Conservation (phyloP, 805 yeast species). For the Jamesozyma lodderae region DNA sequence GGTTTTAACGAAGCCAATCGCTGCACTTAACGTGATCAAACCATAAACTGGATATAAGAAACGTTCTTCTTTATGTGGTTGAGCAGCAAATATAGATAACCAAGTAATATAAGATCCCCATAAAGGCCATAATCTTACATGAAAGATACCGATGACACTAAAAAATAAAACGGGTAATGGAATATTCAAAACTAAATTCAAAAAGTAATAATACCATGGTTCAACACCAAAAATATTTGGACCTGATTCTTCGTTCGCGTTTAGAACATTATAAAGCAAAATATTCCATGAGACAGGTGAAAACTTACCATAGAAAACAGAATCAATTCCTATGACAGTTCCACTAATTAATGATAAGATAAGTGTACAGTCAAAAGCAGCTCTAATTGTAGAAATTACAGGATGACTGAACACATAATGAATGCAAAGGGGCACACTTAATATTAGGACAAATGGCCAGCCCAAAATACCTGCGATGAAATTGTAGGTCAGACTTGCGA, state of each 20-base stretch:
- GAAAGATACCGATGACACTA: conserved; percentile 25
- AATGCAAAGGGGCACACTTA: conserved; percentile 51
- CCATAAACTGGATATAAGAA: conserved; percentile 83
- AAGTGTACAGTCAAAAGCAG: conserved; percentile 21
- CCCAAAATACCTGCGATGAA: conserved; percentile 70
- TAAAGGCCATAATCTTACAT: conserved; percentile 24
- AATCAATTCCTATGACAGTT: conserved; percentile 39
- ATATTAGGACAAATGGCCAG: conserved; percentile 78
- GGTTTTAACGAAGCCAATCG: conserved; percentile 35
- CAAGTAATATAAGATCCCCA: conserved; percentile 53
- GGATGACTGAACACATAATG: conserved; percentile 28
- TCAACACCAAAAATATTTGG: conserved; percentile 89
- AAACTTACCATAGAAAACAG: conserved; percentile 48
- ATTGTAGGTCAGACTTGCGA: conserved; percentile 22
- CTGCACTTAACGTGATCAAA: conserved; percentile 52
- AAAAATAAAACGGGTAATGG: conserved; percentile 34
- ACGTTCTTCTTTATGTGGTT: conserved; percentile 91
- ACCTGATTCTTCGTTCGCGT: conserved; percentile 58
- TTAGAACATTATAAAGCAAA: conserved; percentile 68
- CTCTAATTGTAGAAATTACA: conserved; percentile 20
- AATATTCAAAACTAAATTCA: conserved; percentile 68
- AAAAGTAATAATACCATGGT: conserved; percentile 60
- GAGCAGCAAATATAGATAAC: conserved; percentile 55
- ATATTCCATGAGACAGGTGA: conserved; percentile 75
- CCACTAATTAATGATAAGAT: conserved; percentile 13